Evolutionary conservation across 78 protist species (phyloP).

Genomic region (Speleostelium caveatum): DNA sequence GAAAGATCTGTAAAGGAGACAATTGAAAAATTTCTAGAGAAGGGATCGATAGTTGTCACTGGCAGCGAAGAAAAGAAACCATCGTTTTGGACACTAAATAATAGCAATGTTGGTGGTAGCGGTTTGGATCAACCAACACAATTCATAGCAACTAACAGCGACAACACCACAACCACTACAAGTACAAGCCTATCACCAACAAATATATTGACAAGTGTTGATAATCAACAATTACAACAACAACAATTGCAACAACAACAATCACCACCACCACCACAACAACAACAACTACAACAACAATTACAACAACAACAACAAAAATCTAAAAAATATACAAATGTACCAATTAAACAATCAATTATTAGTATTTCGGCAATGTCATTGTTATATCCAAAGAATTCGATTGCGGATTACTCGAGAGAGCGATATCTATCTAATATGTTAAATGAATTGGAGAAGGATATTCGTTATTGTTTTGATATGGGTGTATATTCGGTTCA

Average conservation of each 20-base stretch:
- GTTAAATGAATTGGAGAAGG: constrained; percentile 54
- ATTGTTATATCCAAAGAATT: constrained; percentile 15
- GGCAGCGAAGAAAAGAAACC: constrained; percentile 53
- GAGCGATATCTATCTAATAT: not conserved
- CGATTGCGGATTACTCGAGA: not conserved
- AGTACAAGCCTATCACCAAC: too few relatives aligned
- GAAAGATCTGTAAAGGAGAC: not conserved
- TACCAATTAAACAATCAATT: constrained; percentile 23
- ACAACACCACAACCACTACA: not conserved
- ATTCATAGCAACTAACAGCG: not conserved
- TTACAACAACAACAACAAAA: too few relatives aligned
- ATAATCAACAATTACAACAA: too few relatives aligned
- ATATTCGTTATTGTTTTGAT: not conserved
- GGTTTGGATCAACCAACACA: too few relatives aligned
- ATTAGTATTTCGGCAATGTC: constrained; percentile 45
- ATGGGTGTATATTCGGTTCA: constrained; percentile 19
- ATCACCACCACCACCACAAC: too few relatives aligned
- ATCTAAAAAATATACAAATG: not conserved
- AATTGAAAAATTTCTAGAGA: not conserved
- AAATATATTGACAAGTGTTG: constrained; percentile 3
- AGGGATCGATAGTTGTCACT: not conserved
- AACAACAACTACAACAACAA: too few relatives aligned
- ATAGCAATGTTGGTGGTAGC: not conserved
- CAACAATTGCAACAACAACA: too few relatives aligned
- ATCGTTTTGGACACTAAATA: constrained; percentile 11